Percentiles rank a stretch among this genome's conserved stretches.
Evolutionary conservation across 192 early-diverging fungal genomes (phyloP).

Genomic region (Coemansia sp.): DNA sequence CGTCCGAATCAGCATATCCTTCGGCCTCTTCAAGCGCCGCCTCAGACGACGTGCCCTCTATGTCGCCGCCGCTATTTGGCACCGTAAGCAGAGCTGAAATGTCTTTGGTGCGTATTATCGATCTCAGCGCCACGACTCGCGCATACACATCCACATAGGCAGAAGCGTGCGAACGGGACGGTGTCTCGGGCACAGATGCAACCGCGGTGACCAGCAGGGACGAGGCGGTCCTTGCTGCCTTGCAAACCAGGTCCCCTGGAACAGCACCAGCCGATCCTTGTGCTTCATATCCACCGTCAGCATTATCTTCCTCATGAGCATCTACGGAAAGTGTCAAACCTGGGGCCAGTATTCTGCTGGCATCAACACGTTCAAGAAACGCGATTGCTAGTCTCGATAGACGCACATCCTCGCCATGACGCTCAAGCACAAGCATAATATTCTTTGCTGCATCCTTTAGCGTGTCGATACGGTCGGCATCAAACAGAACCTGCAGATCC

Average conservation of each 20-base stretch:
- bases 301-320: background rate
- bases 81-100: slow-evolving; percentile 15
- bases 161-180: slow-evolving; percentile 1
- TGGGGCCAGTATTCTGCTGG: slow-evolving; percentile 24
- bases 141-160: slow-evolving; percentile 28
- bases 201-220: slow-evolving; percentile 18
- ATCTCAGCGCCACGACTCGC: slow-evolving; percentile 27
- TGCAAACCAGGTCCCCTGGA: slow-evolving; percentile 17
- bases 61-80: background rate
- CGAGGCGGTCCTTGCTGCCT: slow-evolving; percentile 18
- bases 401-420: slow-evolving; percentile 33
- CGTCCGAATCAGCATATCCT: slow-evolving; percentile 2
- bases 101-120: slow-evolving; percentile 24
- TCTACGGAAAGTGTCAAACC: background rate
- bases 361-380: slow-evolving; percentile 43
- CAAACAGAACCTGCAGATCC: slow-evolving; percentile 48
- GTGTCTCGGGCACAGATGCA: slow-evolving; percentile 22
- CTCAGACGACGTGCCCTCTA: background rate
- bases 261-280: background rate
- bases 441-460: slow-evolving; percentile 16
- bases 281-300: background rate
- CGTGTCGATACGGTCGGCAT: slow-evolving; percentile 22
- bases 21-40: background rate
- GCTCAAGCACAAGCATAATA: slow-evolving; percentile 20
- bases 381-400: slow-evolving; percentile 24